A percentile compares a stretch with the other conserved stretches of the same genome.
phyloP scores from a whole-genome alignment of 1,284 basidiomycete genomes.

The Stereum hirsutum region DNA sequence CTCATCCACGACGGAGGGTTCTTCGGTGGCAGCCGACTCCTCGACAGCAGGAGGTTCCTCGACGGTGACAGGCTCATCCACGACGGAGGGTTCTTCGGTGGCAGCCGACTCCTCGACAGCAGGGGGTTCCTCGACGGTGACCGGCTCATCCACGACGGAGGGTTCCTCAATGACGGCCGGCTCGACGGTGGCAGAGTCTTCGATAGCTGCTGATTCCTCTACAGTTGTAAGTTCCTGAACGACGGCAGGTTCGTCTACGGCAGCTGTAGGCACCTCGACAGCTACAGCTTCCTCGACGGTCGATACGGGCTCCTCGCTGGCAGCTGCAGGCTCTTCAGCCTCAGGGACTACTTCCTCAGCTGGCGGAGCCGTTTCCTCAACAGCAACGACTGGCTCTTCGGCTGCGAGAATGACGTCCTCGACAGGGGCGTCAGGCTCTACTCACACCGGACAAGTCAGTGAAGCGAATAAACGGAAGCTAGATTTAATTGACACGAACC shows the following conservation, averaged over 20 bases:
- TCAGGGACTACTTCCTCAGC: no score
- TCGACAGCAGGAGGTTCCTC: conserved; percentile 1
- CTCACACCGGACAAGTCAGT: no score
- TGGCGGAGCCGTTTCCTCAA: no score
- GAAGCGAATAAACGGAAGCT: no score
- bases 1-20: neutral
- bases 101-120: neutral
- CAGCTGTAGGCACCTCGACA: neutral
- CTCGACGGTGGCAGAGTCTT: neutral
- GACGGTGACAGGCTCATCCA: neutral
- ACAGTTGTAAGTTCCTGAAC: no score
- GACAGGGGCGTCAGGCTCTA: no score
- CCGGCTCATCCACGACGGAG: neutral
- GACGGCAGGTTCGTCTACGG: neutral
- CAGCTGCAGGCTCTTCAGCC: no score
- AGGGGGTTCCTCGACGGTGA: neutral
- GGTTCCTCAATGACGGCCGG: neutral
- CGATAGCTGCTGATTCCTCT: no score
- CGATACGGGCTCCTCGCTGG: neutral
- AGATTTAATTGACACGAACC: no score
- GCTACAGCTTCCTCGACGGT: neutral
- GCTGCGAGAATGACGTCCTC: no score
- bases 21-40: neutral
- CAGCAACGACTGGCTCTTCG: no score
- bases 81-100: neutral